Conservation (phyloP, 225 moss, liverwort and hornwort genomes). For the Neckera pumila region DNA sequence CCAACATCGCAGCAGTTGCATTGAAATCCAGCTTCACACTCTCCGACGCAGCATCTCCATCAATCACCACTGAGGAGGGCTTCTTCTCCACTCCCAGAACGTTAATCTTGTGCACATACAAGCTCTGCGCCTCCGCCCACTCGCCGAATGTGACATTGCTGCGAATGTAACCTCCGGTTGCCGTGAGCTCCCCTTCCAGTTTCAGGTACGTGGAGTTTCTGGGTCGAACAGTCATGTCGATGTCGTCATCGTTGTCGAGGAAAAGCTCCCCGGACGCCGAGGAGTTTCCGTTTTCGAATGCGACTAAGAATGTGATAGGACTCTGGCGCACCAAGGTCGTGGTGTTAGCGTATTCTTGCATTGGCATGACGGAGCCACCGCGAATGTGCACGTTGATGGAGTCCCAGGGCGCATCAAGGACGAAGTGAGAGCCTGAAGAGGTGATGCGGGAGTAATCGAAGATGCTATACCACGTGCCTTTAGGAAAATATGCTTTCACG, state of each 20-base stretch:
- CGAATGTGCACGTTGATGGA: conserved; percentile 43
- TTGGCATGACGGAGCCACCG: conserved; percentile 22
- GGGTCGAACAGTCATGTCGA: conserved; percentile 19
- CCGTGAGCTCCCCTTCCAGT: not conserved
- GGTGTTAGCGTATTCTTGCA: conserved; percentile 44
- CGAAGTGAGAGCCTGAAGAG: not conserved
- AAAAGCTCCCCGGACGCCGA: conserved; percentile 12
- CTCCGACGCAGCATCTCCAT: not conserved
- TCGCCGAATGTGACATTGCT: conserved; percentile 13
- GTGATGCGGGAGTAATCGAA: conserved; percentile 31
- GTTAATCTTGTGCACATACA: conserved; percentile 17
- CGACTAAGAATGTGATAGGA: conserved; percentile 20
- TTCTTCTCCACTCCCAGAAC: not conserved
- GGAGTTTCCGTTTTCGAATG: not conserved
- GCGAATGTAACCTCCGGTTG: conserved; percentile 6
- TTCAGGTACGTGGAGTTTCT: conserved; percentile 8
- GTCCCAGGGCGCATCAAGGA: conserved; percentile 30
- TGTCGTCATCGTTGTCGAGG: conserved; percentile 27
- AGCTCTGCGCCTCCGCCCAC: conserved; percentile 25
- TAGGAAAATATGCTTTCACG: conserved; percentile 60
- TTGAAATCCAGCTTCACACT: conserved; percentile 4
- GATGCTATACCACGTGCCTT: conserved; percentile 59
- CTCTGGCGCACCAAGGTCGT: conserved; percentile 16
- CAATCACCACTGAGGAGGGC: not conserved
- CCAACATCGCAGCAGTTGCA: not conserved